Evolutionary conservation across 129 eudicot species (phyloP).

Genomic region (Flaveria bidentis): DNA sequence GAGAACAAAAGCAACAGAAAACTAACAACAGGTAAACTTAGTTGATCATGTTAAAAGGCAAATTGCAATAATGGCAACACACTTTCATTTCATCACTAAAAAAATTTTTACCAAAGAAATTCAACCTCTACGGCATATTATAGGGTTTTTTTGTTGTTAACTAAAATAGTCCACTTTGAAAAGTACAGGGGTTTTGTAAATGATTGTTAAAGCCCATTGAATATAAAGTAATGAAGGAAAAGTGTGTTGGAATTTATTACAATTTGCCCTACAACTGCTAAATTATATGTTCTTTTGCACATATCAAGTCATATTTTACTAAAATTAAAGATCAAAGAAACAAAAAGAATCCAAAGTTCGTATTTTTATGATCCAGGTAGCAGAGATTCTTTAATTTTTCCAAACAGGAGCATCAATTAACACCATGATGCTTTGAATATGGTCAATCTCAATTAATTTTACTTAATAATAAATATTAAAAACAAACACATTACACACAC

Average conservation of each 20-base stretch:
- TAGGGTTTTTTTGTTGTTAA: background rate
- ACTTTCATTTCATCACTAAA: background rate
- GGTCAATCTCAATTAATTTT: constrained; percentile 2
- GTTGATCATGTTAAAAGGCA: background rate
- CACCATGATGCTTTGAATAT: background rate
- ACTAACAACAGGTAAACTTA: background rate
- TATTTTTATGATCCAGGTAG: background rate
- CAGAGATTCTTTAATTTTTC: background rate
- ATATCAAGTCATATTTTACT: background rate
- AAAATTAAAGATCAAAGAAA: constrained; percentile 1
- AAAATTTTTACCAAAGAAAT: background rate
- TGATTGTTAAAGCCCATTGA: background rate
- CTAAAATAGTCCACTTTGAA: background rate
- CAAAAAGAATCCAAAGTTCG: constrained; percentile 5
- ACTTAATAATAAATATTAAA: background rate
- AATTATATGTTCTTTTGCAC: constrained; percentile 9
- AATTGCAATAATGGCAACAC: background rate
- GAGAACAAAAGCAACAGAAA: constrained; percentile 1
- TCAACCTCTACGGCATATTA: background rate
- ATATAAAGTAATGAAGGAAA: background rate
- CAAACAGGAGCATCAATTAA: constrained; percentile 6
- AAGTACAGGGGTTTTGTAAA: background rate
- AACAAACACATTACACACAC: background rate
- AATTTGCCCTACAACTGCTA: background rate
- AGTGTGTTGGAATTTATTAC: background rate